Evolutionary conservation across 495 filamentous ascomycete species (phyloP), one percentile per base, ranked within the genome.

Genomic region (Aspergillus wentii): DNA sequence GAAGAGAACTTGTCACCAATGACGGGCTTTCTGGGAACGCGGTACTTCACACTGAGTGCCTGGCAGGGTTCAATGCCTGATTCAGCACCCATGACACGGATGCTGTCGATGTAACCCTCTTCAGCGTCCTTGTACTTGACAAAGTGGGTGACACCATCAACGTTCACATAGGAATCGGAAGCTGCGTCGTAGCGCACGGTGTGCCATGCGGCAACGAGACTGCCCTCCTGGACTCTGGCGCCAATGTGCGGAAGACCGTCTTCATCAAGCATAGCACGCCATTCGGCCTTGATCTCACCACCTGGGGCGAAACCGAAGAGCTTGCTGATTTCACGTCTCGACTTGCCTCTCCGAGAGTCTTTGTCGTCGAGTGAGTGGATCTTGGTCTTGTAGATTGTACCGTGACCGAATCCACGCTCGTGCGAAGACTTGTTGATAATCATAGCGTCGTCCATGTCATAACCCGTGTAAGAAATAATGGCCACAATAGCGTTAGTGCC

Each of bases 391-490:
- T 95, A 97, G 55, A 98, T 86, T 6, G 87, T 94, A 30, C 92
- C 92, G 57, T 97, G 79, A 30, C 85, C 90, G 55, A 97, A 97
- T n/a, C 92, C 92, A 41, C 92, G 83, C 61, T 98, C 92, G 64
- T 96, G 87, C 2, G 91, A 80, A 10, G 91, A 96, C 59, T 98
- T 98, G 71, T 96, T 96, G 53, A 98, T 74, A 49, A 98, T 96
- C 92, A 98, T 98, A 59, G 92, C 92, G 66, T 98, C 92, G 70
- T 98, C 92, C 92, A 98, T 97, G 73, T 98, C 92, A 59, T 96
- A 97, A 30, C 91, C 92, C 5, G 92, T 97, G 65, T 98, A 98
- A 4, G 92, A 95, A 41, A 98, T 94, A 56, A 98, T 94, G 36
- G 92, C 92, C 39, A 98, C 92, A 17, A 98, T 78, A 7, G 90